These are phyloP conservation scores for Cladosporium cucumerinum DNA, from an alignment of 2,329 filamentous ascomycete genomes.

Conservation along the genomic window DNA sequence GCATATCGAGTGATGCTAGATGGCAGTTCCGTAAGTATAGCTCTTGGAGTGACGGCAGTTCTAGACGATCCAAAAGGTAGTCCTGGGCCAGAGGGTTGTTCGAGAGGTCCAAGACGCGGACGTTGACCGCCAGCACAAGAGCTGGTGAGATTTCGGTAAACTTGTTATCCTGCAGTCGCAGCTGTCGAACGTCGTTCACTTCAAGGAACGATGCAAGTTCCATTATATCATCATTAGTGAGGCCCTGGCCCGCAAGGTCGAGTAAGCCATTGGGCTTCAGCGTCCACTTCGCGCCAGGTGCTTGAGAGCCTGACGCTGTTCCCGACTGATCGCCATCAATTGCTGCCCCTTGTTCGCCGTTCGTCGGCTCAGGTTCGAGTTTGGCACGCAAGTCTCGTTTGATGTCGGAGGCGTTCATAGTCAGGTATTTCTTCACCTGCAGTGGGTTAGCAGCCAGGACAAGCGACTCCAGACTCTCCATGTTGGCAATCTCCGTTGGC, in stretches of 20 bases:
- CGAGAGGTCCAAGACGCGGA: conserved; percentile 52
- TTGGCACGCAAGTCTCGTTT: conserved; percentile 69
- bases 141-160: conserved; percentile 67
- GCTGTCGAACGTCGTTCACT: conserved; percentile 48
- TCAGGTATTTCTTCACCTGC: conserved; percentile 73
- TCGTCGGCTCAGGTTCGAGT: conserved; percentile 55
- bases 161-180: conserved; percentile 75
- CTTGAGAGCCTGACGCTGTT: conserved; percentile 20
- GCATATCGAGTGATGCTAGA: conserved; percentile 64
- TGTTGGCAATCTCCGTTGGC: conserved; percentile 71
- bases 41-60: conserved; percentile 69
- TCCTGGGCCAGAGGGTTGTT: conserved; percentile 50
- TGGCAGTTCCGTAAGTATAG: conserved; percentile 73
- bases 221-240: conserved; percentile 40
- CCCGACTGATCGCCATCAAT: conserved; percentile 39
- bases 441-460: conserved; percentile 86
- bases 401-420: conserved; percentile 74
- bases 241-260: conserved; percentile 39
- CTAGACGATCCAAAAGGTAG: conserved; percentile 59
- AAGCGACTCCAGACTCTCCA: conserved; percentile 73
- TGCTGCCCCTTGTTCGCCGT: conserved; percentile 36
- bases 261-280: conserved; percentile 37
- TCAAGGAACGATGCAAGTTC: conserved; percentile 44
- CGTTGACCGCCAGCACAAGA: conserved; percentile 65
- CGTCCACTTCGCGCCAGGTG: conserved; percentile 29